Percentiles rank a stretch among this genome's conserved stretches.
phyloP scores from a whole-genome alignment of 352 stramenopile genomes.

The Pythium sukuiense region DNA sequence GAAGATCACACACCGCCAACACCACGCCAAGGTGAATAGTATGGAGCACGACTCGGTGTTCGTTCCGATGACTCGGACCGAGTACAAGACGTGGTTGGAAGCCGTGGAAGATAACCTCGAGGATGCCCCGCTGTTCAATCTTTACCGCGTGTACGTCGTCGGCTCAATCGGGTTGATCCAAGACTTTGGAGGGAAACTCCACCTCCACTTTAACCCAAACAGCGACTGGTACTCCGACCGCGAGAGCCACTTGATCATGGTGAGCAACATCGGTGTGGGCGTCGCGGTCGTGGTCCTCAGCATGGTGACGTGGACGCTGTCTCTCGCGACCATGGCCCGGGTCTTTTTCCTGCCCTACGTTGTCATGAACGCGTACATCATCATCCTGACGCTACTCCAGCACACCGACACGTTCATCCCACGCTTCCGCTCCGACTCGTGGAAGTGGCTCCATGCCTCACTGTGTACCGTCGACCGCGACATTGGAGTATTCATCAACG shows the following conservation, averaged over 20 bases:
- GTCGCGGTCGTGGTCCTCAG: conserved; percentile 57
- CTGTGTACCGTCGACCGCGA: conserved; percentile 97
- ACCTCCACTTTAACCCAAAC: conserved; percentile 94
- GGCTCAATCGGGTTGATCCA: conserved; percentile 96
- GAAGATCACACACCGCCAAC: conserved; percentile 94
- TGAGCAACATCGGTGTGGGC: conserved; percentile 92
- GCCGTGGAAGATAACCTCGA: conserved; percentile 71
- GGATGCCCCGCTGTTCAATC: conserved; percentile 93
- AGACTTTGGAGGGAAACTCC: conserved; percentile 80
- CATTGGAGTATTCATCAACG: conserved; percentile 95
- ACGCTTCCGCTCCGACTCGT: conserved; percentile 94
- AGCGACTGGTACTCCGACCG: conserved; percentile 96
- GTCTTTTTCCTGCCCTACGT: conserved; percentile 97
- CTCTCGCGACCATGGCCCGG: conserved; percentile 80
- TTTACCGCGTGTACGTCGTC: conserved; percentile 94
- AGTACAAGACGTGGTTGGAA: conserved; percentile 48
- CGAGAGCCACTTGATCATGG: conserved; percentile 91
- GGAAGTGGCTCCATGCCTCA: conserved; percentile 96
- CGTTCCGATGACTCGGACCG: conserved; percentile 85
- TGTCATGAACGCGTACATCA: conserved; percentile 95
- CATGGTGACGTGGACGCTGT: conserved; percentile 59
- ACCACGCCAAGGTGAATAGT: conserved; percentile 95
- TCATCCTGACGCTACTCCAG: conserved; percentile 98
- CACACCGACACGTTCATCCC: conserved; percentile 98
- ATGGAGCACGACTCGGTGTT: conserved; percentile 98